Base-by-base conservation (phyloP, 192 early-diverging fungal genomes). In the Coemansia sp. region DNA sequence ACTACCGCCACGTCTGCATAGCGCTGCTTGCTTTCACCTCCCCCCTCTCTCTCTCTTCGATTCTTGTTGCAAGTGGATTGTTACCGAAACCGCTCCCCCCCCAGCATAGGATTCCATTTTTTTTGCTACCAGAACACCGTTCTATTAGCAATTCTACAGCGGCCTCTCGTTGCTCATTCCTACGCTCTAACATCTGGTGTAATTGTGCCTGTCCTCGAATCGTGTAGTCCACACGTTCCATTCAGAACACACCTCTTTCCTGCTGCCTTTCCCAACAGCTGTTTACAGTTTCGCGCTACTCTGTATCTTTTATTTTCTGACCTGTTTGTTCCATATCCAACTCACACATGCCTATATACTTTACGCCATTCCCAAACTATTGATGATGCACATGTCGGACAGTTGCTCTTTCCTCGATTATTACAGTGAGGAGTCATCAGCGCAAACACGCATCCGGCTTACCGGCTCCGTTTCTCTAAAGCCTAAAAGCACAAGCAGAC, bases 21-120 rank as follows among this genome's bases (percentile, higher is more conserved):
- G 51, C 51, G 12, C 37, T 17, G 19, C 37, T 9, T 17, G 37
- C 37, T 17, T n/a, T 5, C 57, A 16, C 32, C 37, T 59, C 39
- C 9, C 57, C 39, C 12, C n/a, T n/a, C n/a, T n/a, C n/a, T n/a
- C n/a, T n/a, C 16, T 48, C 1, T n/a, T 48, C 16, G 4, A 11
- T 11, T 48, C 4, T 48, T 41, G 32, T 9, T 7, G 57, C 57
- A 40, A 25, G 7, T 5, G 37, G 39, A 59, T 59, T 59, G 57
- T 59, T 59, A 9, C 39, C 38, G 39, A 59, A 59, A 59, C 57
- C 38, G n/a, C 39, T 59, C 57, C 57, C 57, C 32, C n/a, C n/a
- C n/a, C n/a, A 59, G 57, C 39, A 16, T 7, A 59, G 37, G n/a
- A 59, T 59, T 59, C 39, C 57, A 59, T 59, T 59, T 22, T 59